Conservation (phyloP, 768 basidiomycete species). For the Auricularia sp. region DNA sequence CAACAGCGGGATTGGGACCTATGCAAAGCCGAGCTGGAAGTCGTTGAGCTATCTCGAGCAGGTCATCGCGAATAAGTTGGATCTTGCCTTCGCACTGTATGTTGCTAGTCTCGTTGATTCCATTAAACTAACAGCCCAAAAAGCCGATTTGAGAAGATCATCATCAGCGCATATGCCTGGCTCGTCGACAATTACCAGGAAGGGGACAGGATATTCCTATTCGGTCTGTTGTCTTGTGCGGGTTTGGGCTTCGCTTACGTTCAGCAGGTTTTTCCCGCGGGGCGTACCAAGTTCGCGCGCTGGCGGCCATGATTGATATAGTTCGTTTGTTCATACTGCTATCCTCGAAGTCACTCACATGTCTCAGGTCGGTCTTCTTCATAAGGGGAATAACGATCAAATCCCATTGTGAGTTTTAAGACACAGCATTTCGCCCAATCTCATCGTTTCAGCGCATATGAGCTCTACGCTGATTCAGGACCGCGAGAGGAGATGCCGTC, state of each 20-base stretch:
- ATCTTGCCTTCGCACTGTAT: constrained; percentile 32
- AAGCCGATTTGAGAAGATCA: constrained; percentile 23
- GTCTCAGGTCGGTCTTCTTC: constrained; percentile 31
- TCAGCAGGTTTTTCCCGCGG: constrained; percentile 36
- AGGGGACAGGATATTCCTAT: constrained; percentile 34
- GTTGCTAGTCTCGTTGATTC: neutral
- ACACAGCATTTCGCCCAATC: neutral
- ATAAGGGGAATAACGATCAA: constrained; percentile 30
- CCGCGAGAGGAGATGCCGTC: constrained; percentile 14
- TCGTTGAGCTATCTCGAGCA: constrained; percentile 14
- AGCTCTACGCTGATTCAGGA: constrained; percentile 25
- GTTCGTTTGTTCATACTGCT: constrained; percentile 13
- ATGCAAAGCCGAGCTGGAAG: constrained; percentile 18
- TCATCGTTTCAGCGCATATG: constrained; percentile 26
- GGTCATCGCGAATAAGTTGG: constrained; percentile 19
- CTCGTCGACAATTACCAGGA: constrained; percentile 28
- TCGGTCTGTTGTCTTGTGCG: constrained; percentile 20
- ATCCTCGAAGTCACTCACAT: neutral
- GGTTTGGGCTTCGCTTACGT: neutral
- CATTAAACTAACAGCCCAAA: constrained; percentile 13
- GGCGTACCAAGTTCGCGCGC: too few species aligned
- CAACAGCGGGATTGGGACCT: constrained; percentile 32
- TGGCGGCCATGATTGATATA: constrained; percentile 37
- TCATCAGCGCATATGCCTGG: constrained; percentile 32
- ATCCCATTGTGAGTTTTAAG: constrained; percentile 26